A percentile compares a stretch with the other conserved stretches of the same genome.
Conservation (phyloP, 371 early-diverging fungal species). For the Umbelopsis sp. region DNA sequence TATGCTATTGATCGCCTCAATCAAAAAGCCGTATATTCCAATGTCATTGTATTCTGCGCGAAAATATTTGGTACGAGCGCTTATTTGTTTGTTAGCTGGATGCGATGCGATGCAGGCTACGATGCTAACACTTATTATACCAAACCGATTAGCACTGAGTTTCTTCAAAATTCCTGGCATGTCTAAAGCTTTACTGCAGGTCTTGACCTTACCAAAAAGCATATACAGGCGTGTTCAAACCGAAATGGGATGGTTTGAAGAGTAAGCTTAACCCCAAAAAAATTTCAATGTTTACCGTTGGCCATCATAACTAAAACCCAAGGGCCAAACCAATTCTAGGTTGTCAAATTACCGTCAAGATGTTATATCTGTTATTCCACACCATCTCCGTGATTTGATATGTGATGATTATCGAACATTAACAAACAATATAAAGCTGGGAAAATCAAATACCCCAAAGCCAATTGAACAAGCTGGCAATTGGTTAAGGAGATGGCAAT, state of each 20-base stretch:
- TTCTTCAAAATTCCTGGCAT: conserved; percentile 62
- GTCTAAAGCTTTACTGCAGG: conserved; percentile 45
- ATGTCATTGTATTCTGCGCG: conserved; percentile 58
- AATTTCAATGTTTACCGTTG: no score
- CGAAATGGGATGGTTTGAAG: conserved; percentile 35
- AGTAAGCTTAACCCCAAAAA: background rate
- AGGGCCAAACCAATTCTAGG: background rate
- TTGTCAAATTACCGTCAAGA: conserved; percentile 1
- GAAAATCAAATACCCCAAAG: conserved; percentile 6
- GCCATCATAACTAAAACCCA: background rate
- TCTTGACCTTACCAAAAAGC: conserved; percentile 39
- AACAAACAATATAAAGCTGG: conserved; percentile 10
- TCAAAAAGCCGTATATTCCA: conserved; percentile 50
- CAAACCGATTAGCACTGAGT: conserved; percentile 43
- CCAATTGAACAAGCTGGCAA: conserved; percentile 52
- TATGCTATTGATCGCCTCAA: conserved; percentile 50
- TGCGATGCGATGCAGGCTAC: no score
- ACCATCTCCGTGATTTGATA: conserved; percentile 27
- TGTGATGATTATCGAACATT: conserved; percentile 18
- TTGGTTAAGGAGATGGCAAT: conserved; percentile 59
- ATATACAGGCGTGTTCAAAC: conserved; percentile 41
- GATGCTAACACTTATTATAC: background rate
- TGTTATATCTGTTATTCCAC: conserved; percentile 22
- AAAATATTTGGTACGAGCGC: conserved; percentile 40
- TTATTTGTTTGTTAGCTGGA: no score